Evolutionary conservation across 805 yeast species (phyloP).

Genomic region (Metschnikowia santaceciliae): DNA sequence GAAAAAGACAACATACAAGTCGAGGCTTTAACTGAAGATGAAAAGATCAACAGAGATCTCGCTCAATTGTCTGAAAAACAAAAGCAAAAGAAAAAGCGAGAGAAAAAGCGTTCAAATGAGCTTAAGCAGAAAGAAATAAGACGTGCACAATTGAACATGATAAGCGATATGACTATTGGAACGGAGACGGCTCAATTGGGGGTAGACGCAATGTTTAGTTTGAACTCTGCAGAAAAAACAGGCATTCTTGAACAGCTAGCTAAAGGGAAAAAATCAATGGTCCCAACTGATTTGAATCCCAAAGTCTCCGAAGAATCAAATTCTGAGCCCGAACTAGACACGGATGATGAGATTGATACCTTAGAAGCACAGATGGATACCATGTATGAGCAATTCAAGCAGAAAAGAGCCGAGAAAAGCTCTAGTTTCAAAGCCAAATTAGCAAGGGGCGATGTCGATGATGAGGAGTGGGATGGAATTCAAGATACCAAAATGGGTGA

Average conservation of each 20-base stretch:
- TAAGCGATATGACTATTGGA: slow-evolving; percentile 89
- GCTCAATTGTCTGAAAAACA: slow-evolving; percentile 69
- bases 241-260: slow-evolving; percentile 73
- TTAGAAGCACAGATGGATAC: slow-evolving; percentile 79
- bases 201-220: slow-evolving; percentile 73
- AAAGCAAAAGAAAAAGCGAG: slow-evolving; percentile 67
- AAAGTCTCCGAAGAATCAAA: slow-evolving; percentile 55
- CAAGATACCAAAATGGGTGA: slow-evolving; percentile 42
- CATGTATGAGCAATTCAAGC: slow-evolving; percentile 74
- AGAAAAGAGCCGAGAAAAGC: slow-evolving; percentile 61
- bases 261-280: slow-evolving; percentile 67
- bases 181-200: slow-evolving; percentile 84
- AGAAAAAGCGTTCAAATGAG: slow-evolving; percentile 79
- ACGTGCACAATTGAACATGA: slow-evolving; percentile 95
- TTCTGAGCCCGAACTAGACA: slow-evolving; percentile 28
- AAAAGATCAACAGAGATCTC: slow-evolving; percentile 81
- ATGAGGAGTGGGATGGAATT: slow-evolving; percentile 77
- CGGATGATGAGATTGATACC: slow-evolving; percentile 56
- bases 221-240: slow-evolving; percentile 81
- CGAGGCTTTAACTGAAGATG: slow-evolving; percentile 79
- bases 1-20: slow-evolving; percentile 51
- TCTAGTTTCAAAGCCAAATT: slow-evolving; percentile 65
- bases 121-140: slow-evolving; percentile 78
- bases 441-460: slow-evolving; percentile 72
- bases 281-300: slow-evolving; percentile 36